phyloP scores from a whole-genome alignment of 176 grass and related monocot genomes.

The Dendrocalamus sinicus region DNA sequence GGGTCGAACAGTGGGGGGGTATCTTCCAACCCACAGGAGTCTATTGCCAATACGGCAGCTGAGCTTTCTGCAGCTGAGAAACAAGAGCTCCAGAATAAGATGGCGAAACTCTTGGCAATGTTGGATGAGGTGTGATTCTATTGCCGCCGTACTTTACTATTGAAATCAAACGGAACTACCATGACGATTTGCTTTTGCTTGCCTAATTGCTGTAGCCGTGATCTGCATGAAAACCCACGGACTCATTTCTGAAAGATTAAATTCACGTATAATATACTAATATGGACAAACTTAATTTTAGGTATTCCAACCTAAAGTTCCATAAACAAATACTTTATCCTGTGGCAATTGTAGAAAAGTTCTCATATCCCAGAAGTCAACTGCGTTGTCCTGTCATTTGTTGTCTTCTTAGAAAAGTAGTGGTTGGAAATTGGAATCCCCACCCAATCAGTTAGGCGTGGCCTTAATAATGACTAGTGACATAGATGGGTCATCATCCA shows the following conservation, averaged over 20 bases:
- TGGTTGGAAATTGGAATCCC: constrained; percentile 30
- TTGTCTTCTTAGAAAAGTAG: constrained; percentile 36
- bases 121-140: constrained; percentile 80
- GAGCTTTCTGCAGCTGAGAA: constrained; percentile 85
- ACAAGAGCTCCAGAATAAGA: constrained; percentile 96
- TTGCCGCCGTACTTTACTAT: constrained; percentile 22
- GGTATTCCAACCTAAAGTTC: constrained; percentile 9
- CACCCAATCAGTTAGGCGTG: constrained; percentile 17
- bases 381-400: constrained; percentile 25
- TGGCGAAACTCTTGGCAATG: constrained; percentile 86
- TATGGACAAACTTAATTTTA: constrained; percentile 2
- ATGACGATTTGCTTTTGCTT: constrained; percentile 9
- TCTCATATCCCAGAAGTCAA: constrained; percentile 43
- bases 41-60: constrained; percentile 48
- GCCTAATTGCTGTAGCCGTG: not conserved
- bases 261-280: constrained; percentile 17
- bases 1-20: constrained; percentile 61
- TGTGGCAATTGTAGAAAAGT: constrained; percentile 34
- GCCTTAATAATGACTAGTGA: constrained; percentile 29
- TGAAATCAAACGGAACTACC: constrained; percentile 28
- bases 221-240: not conserved
- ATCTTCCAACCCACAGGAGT: constrained; percentile 63
- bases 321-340: constrained; percentile 25
- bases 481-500: constrained; percentile 39
- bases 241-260: constrained; percentile 25